Evolutionary conservation across 192 early-diverging fungal genomes (phyloP).

Genomic region (Backusella luteola): DNA sequence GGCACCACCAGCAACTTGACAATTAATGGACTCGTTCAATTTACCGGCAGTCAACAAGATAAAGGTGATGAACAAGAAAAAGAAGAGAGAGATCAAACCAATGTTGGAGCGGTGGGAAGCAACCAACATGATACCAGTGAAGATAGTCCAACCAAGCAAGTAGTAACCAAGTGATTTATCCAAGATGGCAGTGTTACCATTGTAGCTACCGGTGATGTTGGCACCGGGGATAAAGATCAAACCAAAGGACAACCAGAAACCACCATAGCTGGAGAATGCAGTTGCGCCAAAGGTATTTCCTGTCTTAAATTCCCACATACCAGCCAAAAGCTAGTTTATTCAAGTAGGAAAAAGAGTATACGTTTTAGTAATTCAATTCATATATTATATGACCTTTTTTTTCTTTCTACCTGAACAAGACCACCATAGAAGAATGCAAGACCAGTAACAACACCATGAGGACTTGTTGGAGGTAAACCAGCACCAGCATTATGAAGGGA

Average conservation of each 20-base stretch:
- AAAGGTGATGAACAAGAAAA: conserved; percentile 65
- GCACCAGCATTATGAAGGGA: conserved; percentile 71
- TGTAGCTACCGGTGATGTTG: conserved; percentile 42
- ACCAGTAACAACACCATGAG: conserved; percentile 63
- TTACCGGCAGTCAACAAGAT: conserved; percentile 64
- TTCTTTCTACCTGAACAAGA: conserved; percentile 50
- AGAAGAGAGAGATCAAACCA: conserved; percentile 65
- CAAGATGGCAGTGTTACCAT: conserved; percentile 27
- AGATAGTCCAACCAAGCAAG: conserved; percentile 67
- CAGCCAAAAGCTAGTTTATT: conserved; percentile 55
- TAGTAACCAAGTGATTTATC: conserved; percentile 57
- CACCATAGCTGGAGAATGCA: conserved; percentile 70
- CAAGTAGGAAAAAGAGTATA: background rate
- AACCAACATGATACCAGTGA: conserved; percentile 70
- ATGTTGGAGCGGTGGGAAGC: conserved; percentile 63
- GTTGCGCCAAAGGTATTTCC: conserved; percentile 85
- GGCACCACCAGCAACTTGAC: conserved; percentile 66
- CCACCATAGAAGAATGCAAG: conserved; percentile 78
- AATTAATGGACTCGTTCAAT: conserved; percentile 44
- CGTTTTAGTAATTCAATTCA: background rate
- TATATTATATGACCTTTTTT: background rate
- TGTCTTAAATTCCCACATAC: conserved; percentile 58
- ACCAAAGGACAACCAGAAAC: conserved; percentile 66
- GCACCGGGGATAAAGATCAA: conserved; percentile 58
- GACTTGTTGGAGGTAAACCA: conserved; percentile 50